phyloP scores from a whole-genome alignment of 2,329 filamentous ascomycete genomes.

The Fusarium pilosicola region DNA sequence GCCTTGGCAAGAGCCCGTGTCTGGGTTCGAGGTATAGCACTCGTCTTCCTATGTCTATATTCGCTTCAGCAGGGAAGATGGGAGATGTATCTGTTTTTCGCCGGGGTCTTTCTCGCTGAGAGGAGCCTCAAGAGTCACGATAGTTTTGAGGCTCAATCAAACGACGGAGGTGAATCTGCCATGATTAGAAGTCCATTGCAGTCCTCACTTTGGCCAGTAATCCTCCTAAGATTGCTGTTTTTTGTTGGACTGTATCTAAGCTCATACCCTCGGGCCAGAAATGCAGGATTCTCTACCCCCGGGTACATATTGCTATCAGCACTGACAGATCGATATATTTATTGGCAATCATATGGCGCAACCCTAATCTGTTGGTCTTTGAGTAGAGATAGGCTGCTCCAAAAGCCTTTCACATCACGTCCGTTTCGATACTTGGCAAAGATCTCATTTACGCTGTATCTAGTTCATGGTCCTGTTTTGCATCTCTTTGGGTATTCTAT shows the following conservation, averaged over 20 bases:
- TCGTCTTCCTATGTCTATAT: fast-evolving
- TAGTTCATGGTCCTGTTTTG: background rate
- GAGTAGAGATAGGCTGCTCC: background rate
- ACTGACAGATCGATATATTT: background rate
- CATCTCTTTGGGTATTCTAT: background rate
- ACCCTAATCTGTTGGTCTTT: background rate
- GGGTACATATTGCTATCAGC: background rate
- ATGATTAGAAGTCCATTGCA: fast-evolving
- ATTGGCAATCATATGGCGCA: background rate
- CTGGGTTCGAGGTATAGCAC: background rate
- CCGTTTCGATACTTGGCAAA: background rate
- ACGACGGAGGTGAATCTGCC: background rate
- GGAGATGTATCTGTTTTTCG: background rate
- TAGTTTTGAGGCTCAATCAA: fast-evolving
- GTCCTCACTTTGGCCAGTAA: fast-evolving
- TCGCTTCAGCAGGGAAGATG: background rate
- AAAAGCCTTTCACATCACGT: background rate
- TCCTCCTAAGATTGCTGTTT: fast-evolving
- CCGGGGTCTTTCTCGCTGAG: background rate
- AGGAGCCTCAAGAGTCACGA: fast-evolving
- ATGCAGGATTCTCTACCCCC: background rate
- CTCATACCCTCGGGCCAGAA: background rate
- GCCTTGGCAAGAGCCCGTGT: background rate
- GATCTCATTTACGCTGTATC: background rate
- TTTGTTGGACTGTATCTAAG: background rate